Percentiles rank a stretch among this genome's conserved stretches.
These are phyloP conservation scores for Syncephalastrum racemosum DNA, from an alignment of 371 early-diverging fungal genomes.

Conservation along the genomic window DNA sequence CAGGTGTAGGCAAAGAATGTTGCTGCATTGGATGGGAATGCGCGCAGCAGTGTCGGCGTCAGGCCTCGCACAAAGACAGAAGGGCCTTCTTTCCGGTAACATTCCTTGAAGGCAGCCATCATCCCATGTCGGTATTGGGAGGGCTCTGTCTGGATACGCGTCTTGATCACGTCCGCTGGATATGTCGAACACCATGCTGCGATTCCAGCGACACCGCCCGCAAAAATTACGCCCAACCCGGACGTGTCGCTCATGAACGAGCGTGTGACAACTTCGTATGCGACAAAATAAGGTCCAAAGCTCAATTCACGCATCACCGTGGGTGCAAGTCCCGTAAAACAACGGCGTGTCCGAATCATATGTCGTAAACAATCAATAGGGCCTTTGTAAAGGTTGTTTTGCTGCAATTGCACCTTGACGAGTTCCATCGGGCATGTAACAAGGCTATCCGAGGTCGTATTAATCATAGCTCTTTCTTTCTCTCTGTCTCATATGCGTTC, in stretches of 20 bases:
- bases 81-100: conserved; percentile 63
- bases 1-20: conserved; percentile 69
- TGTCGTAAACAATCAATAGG: conserved; percentile 63
- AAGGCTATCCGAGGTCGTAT: conserved; percentile 27
- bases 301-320: conserved; percentile 72
- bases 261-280: conserved; percentile 66
- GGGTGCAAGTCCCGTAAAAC: conserved; percentile 63
- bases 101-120: conserved; percentile 48
- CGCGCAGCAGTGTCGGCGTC: conserved; percentile 76
- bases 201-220: conserved; percentile 78
- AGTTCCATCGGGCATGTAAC: conserved; percentile 67
- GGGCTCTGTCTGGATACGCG: conserved; percentile 68
- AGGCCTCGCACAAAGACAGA: conserved; percentile 69
- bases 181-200: conserved; percentile 73
- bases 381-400: conserved; percentile 38
- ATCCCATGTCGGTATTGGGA: conserved; percentile 52
- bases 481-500: neutral
- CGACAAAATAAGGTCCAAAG: conserved; percentile 78
- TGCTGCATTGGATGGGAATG: conserved; percentile 86
- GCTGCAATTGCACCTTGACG: conserved; percentile 67
- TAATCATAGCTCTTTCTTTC: too few species aligned
- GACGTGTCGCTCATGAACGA: conserved; percentile 20
- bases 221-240: conserved; percentile 58
- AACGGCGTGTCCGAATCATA: conserved; percentile 57
- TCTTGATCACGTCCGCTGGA: conserved; percentile 76